phyloP scores from a whole-genome alignment of 1,139 yeast genomes.

The Saccharomyces pastorianus region DNA sequence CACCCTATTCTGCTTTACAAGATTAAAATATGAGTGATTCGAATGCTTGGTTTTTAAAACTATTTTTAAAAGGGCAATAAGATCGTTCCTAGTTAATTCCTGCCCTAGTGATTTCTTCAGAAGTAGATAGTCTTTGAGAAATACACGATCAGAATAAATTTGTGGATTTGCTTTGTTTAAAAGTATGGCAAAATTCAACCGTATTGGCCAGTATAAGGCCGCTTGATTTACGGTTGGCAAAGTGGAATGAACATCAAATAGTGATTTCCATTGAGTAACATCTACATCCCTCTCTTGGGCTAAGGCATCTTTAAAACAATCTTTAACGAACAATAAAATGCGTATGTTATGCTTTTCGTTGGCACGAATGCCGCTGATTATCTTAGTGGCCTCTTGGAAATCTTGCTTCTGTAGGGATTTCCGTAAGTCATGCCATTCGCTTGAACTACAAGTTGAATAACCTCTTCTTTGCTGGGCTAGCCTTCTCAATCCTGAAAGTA shows the following conservation, averaged over 20 bases:
- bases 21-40: slow-evolving; percentile 8
- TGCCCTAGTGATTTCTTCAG: slow-evolving; percentile 17
- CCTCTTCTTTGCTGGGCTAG: slow-evolving; percentile 24
- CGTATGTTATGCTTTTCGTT: background rate
- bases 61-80: slow-evolving; percentile 15
- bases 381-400: background rate
- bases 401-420: background rate
- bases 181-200: slow-evolving; percentile 14
- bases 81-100: slow-evolving; percentile 15
- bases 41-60: slow-evolving; percentile 6
- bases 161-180: slow-evolving; percentile 11
- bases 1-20: slow-evolving; percentile 13
- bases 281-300: slow-evolving; percentile 4
- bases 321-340: background rate
- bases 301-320: too few relatives aligned
- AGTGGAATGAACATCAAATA: slow-evolving; percentile 13
- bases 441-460: background rate
- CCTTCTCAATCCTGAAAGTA: slow-evolving; percentile 25
- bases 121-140: slow-evolving; percentile 18
- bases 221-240: slow-evolving; percentile 8
- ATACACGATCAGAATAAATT: slow-evolving; percentile 6
- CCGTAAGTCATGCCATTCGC: background rate
- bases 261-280: slow-evolving; percentile 10
- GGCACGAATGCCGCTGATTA: background rate
- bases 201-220: slow-evolving; percentile 15